Evolutionary conservation across 768 basidiomycete genomes (phyloP).

Genomic region (Trametes cubensis): DNA sequence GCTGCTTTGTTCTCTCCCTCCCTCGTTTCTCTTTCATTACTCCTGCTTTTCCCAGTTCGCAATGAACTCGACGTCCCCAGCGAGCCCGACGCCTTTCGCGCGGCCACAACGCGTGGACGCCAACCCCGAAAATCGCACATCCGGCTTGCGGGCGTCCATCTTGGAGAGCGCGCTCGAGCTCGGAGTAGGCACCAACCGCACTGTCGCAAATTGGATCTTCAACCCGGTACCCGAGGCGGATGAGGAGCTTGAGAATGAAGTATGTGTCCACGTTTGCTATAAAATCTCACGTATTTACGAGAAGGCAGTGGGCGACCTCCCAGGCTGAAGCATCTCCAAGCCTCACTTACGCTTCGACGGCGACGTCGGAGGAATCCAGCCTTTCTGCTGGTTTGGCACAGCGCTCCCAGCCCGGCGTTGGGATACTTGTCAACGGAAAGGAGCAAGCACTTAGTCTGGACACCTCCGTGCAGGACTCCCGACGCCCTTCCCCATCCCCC

Average conservation of each 20-base stretch:
- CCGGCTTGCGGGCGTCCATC: constrained; percentile 69
- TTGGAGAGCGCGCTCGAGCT: constrained; percentile 73
- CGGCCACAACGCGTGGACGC: constrained; percentile 17
- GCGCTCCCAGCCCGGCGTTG: constrained; percentile 28
- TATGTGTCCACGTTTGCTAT: constrained; percentile 25
- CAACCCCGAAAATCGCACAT: constrained; percentile 46
- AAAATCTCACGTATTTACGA: not conserved
- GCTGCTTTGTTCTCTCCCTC: constrained; percentile 1
- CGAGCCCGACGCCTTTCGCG: constrained; percentile 17
- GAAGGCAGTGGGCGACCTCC: not conserved
- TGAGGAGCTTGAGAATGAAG: constrained; percentile 48
- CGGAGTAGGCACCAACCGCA: constrained; percentile 59
- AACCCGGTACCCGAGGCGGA: constrained; percentile 60
- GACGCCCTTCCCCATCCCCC: constrained; percentile 5
- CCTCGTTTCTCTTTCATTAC: not conserved
- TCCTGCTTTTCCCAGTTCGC: not conserved
- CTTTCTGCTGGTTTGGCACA: constrained; percentile 30
- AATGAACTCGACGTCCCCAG: constrained; percentile 16
- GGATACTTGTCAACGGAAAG: constrained; percentile 20
- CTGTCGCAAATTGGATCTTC: constrained; percentile 75
- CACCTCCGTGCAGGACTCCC: constrained; percentile 14
- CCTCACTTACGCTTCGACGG: constrained; percentile 45
- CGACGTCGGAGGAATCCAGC: constrained; percentile 47
- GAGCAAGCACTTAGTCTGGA: constrained; percentile 14
- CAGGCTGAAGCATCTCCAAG: constrained; percentile 36